phyloP scores from a whole-genome alignment of 2,329 filamentous ascomycete genomes.

The Lachnellula subtilissima region DNA sequence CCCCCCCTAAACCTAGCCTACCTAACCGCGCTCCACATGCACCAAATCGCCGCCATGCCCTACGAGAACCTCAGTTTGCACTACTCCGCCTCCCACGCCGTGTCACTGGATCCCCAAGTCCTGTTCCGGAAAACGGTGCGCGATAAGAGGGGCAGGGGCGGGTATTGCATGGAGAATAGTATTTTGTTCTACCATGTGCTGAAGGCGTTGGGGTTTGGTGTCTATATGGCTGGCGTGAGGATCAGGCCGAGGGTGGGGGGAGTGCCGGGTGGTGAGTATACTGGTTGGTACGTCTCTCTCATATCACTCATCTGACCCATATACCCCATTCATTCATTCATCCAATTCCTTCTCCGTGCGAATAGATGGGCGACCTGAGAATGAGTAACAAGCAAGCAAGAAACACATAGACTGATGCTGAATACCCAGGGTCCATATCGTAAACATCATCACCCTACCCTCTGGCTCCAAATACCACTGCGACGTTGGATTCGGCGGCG shows the following conservation, averaged over 20 bases:
- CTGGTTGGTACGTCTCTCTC: slow-evolving; percentile 22
- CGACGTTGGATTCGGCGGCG: slow-evolving; percentile 62
- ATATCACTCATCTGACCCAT: neutral
- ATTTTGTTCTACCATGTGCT: slow-evolving; percentile 52
- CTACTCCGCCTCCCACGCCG: slow-evolving; percentile 18
- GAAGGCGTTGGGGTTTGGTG: slow-evolving; percentile 45
- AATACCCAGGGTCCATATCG: slow-evolving; percentile 47
- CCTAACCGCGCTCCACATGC: slow-evolving; percentile 21
- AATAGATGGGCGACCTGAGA: no score
- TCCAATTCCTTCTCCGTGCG: no score
- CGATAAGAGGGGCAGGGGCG: slow-evolving; percentile 39
- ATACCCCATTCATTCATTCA: no score
- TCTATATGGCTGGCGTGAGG: slow-evolving; percentile 47
- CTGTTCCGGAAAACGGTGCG: slow-evolving; percentile 27
- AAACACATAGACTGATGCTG: neutral
- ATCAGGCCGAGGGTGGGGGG: slow-evolving; percentile 22
- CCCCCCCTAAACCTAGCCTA: slow-evolving; percentile 19
- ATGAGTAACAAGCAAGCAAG: neutral
- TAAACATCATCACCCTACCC: slow-evolving; percentile 54
- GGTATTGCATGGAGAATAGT: slow-evolving; percentile 57
- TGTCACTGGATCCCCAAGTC: slow-evolving; percentile 22
- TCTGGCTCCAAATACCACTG: slow-evolving; percentile 44
- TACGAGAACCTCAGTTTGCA: slow-evolving; percentile 28
- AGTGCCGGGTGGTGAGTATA: slow-evolving; percentile 22
- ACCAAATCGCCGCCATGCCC: slow-evolving; percentile 22